These are phyloP conservation scores for Pulchroboletus neoregius DNA, from an alignment of 1,284 basidiomycete species.

Conservation along the genomic window DNA sequence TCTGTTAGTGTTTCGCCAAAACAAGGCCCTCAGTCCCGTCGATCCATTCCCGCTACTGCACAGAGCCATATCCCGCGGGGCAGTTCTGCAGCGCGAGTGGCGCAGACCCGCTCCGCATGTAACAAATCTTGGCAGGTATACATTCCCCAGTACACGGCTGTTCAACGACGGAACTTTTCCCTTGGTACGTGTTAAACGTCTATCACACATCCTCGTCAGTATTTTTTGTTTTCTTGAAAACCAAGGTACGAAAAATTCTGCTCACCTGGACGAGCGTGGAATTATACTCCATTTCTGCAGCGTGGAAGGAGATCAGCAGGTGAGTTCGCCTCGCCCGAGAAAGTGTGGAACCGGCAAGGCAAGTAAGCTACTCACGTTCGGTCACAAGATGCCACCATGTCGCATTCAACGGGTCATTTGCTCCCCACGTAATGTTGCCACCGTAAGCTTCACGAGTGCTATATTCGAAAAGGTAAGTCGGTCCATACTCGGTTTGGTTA, in stretches of 20 bases:
- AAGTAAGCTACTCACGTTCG: constrained; percentile 26
- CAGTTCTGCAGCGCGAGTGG: constrained; percentile 35
- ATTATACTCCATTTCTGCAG: constrained; percentile 35
- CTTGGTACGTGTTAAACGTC: constrained; percentile 38
- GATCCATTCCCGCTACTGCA: too few species aligned
- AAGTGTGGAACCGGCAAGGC: background rate
- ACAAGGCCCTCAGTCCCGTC: too few species aligned
- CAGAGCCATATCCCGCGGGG: constrained; percentile 37
- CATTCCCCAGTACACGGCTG: constrained; percentile 35
- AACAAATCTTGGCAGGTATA: constrained; percentile 40
- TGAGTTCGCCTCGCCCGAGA: background rate
- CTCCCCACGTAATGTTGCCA: constrained; percentile 39
- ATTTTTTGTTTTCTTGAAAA: background rate
- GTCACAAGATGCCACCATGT: constrained; percentile 47
- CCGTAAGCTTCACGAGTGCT: constrained; percentile 40
- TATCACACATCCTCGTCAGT: constrained; percentile 8
- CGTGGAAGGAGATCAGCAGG: background rate
- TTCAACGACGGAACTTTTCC: constrained; percentile 32
- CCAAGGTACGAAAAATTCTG: background rate
- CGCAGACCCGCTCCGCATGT: constrained; percentile 38
- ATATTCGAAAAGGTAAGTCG: constrained; percentile 40
- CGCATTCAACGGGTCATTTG: constrained; percentile 41
- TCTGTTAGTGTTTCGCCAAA: too few species aligned
- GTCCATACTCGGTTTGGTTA: constrained; percentile 33
- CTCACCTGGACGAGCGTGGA: constrained; percentile 7